Evolutionary conservation across 306 rosid genomes (phyloP).

Genomic region (Vigna radiata): DNA sequence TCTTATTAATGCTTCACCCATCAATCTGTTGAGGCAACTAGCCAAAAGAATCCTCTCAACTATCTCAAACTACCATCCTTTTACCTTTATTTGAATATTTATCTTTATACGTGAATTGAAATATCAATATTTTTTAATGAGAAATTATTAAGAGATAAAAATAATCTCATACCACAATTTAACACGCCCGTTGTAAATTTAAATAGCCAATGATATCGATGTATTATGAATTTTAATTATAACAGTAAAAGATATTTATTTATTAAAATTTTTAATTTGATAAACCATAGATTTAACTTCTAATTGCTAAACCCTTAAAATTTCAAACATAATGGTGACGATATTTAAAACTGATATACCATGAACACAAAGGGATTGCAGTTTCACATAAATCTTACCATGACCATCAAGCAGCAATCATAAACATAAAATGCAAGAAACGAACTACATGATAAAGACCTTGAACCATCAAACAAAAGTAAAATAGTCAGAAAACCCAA

Average conservation of each 20-base stretch:
- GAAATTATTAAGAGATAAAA: not conserved
- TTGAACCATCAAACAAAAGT: not conserved
- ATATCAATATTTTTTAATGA: not conserved
- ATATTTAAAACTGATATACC: not conserved
- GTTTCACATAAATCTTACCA: not conserved
- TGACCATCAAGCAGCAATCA: not conserved
- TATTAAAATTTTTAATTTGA: not conserved
- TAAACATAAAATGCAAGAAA: conserved; percentile 21
- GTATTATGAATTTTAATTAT: not conserved
- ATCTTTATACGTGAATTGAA: not conserved
- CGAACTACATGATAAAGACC: not conserved
- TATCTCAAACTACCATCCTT: not conserved
- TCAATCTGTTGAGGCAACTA: not conserved
- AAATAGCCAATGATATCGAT: not conserved
- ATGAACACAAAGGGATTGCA: not conserved
- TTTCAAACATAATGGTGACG: not conserved
- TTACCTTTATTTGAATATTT: not conserved
- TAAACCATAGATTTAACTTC: conserved; percentile 3
- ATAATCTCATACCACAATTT: not conserved
- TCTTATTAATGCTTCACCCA: not conserved
- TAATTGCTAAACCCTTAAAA: not conserved
- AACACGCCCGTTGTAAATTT: not conserved
- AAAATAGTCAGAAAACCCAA: conserved; percentile 11
- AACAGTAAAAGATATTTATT: not conserved
- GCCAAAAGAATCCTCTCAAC: not conserved